Percentiles rank a stretch among this genome's conserved stretches.
Conservation (phyloP, 2,329 filamentous ascomycete genomes). For the Epichloe hybrida region DNA sequence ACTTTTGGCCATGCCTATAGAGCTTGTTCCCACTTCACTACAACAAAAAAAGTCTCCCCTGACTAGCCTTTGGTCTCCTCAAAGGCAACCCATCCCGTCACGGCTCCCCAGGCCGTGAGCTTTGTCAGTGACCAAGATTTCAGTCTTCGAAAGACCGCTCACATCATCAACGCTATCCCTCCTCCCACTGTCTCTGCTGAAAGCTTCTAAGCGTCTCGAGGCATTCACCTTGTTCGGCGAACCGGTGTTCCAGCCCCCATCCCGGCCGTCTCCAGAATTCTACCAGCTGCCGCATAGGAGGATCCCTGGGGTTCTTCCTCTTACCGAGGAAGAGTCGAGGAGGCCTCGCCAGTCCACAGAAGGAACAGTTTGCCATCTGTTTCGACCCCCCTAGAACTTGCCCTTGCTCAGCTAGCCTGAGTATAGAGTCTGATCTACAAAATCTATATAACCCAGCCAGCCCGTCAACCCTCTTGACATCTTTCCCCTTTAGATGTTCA, state of each 20-base stretch:
- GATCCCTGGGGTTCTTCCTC: conserved; percentile 97
- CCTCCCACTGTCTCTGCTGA: conserved; percentile 38
- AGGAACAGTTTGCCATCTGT: conserved; percentile 85
- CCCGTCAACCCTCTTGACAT: not conserved
- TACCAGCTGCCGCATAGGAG: conserved; percentile 99
- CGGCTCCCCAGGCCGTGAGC: conserved; percentile 49
- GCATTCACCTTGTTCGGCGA: conserved; percentile 37
- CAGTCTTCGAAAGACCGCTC: conserved; percentile 48
- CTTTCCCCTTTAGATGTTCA: not conserved
- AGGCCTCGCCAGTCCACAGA: conserved; percentile 87
- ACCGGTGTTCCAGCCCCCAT: conserved; percentile 31
- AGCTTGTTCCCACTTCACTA: not conserved
- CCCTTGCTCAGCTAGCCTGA: conserved; percentile 14
- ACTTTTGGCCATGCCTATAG: not conserved
- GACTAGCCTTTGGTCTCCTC: conserved; percentile 51
- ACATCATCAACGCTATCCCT: conserved; percentile 53
- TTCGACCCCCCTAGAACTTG: conserved; percentile 83
- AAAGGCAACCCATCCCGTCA: conserved; percentile 47
- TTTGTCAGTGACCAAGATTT: conserved; percentile 58
- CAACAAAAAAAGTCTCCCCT: conserved; percentile 1
- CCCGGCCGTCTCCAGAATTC: conserved; percentile 44
- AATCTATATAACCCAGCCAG: conserved; percentile 1
- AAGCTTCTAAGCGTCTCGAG: conserved; percentile 35
- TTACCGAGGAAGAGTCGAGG: conserved; percentile 97
- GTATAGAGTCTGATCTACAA: conserved; percentile 1